A percentile compares a stretch with the other conserved stretches of the same genome.
Evolutionary conservation across 2,329 filamentous ascomycete species (phyloP).

Genomic region (Fusarium marasasianum): DNA sequence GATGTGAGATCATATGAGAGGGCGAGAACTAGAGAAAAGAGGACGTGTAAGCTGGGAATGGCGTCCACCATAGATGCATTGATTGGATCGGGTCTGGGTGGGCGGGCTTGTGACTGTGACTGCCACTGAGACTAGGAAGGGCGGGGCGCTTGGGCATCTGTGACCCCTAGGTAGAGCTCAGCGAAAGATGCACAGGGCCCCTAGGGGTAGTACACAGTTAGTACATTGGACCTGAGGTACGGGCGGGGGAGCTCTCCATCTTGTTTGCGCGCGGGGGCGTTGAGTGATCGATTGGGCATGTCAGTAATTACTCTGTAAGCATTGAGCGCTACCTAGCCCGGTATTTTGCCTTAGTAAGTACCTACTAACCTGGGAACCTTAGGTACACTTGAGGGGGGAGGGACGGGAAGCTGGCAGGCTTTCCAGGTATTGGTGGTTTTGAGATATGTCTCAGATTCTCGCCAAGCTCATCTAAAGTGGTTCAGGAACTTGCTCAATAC

Average conservation of each 20-base stretch:
- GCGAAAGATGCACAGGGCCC: slow-evolving; percentile 7
- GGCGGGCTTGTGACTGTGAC: slow-evolving; percentile 34
- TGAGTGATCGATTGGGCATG: slow-evolving; percentile 24
- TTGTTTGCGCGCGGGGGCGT: slow-evolving; percentile 13
- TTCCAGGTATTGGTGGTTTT: slow-evolving; percentile 25
- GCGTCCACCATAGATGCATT: slow-evolving; percentile 21
- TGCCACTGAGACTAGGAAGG: slow-evolving; percentile 17
- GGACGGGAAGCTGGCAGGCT: slow-evolving; percentile 16
- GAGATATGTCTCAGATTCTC: slow-evolving; percentile 31
- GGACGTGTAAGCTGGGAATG: slow-evolving; percentile 28
- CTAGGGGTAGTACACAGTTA: not conserved
- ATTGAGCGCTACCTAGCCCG: not conserved
- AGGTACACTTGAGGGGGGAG: slow-evolving; percentile 8
- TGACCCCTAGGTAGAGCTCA: slow-evolving; percentile 18
- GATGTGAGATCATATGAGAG: slow-evolving; percentile 28
- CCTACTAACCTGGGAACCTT: not conserved
- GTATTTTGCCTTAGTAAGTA: not conserved
- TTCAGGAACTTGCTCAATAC: not conserved
- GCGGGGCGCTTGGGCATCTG: slow-evolving; percentile 36
- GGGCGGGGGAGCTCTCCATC: not conserved
- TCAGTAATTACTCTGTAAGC: slow-evolving; percentile 1
- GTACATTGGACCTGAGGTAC: not conserved
- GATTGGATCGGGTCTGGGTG: slow-evolving; percentile 30
- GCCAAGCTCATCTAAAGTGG: slow-evolving; percentile 12
- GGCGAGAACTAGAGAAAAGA: slow-evolving; percentile 18